Conservation (phyloP, 2,329 filamentous ascomycete species). For the Arachnomyces sp. region DNA sequence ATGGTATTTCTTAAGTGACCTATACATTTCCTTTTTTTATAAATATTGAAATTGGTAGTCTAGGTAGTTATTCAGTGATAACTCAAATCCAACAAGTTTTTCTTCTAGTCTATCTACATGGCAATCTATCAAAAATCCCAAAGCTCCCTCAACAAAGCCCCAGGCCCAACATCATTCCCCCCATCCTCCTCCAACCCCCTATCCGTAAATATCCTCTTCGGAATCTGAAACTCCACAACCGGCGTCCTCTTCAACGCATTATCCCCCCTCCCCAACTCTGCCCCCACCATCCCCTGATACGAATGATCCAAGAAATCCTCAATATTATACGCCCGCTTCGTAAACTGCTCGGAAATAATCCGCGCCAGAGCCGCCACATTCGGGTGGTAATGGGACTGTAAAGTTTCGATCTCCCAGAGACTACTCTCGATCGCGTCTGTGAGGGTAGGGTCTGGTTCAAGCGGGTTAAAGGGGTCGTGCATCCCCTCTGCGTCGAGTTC, state of each 20-base stretch:
- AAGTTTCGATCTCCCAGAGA: constrained; percentile 86
- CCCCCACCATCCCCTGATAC: constrained; percentile 68
- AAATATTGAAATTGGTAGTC: no score
- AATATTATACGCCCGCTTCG: constrained; percentile 87
- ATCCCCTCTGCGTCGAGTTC: constrained; percentile 55
- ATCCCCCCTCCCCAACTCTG: constrained; percentile 55
- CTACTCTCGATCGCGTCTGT: constrained; percentile 85
- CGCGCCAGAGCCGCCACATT: constrained; percentile 91
- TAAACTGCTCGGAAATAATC: constrained; percentile 94
- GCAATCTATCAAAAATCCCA: constrained; percentile 30
- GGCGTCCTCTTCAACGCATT: constrained; percentile 80
- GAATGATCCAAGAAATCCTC: constrained; percentile 97
- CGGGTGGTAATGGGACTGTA: constrained; percentile 91
- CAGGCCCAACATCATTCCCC: constrained; percentile 31
- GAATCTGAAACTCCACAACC: constrained; percentile 89
- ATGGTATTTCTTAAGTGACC: no score
- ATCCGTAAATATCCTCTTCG: constrained; percentile 65
- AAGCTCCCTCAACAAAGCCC: constrained; percentile 27
- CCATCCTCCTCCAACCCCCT: constrained; percentile 33
- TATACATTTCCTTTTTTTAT: no score
- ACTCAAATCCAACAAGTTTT: not conserved
- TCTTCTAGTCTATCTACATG: constrained; percentile 3
- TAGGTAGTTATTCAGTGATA: not conserved
- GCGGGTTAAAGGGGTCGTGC: constrained; percentile 68
- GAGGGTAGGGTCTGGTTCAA: constrained; percentile 73